Evolutionary conservation across 139 green algal genomes (phyloP).

Genomic region (Gonium pectorale): DNA sequence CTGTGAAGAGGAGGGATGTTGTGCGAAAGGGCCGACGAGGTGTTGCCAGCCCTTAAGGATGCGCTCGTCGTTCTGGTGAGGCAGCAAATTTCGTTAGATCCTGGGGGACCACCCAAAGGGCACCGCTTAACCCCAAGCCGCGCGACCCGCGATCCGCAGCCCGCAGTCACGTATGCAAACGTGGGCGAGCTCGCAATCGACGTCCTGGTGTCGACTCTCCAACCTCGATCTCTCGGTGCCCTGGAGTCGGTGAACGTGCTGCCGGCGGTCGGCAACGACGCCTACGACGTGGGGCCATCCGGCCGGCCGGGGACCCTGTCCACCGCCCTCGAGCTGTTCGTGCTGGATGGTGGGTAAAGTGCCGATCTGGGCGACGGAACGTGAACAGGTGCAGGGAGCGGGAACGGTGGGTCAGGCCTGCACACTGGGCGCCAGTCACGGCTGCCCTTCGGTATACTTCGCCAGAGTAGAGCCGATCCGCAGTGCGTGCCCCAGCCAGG

Average conservation of each 20-base stretch:
- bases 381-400: too few relatives aligned
- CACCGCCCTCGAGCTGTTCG: conserved; percentile 72
- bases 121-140: too few relatives aligned
- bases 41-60: neutral
- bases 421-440: too few relatives aligned
- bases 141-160: too few relatives aligned
- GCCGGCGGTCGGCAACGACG: conserved; percentile 72
- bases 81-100: too few relatives aligned
- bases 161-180: conserved; percentile 71
- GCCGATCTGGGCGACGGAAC: neutral
- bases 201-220: conserved; percentile 68
- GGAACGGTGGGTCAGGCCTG: too few relatives aligned
- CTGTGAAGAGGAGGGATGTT: too few relatives aligned
- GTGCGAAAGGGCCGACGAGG: neutral
- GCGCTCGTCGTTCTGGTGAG: conserved; percentile 44
- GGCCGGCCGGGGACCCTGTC: conserved; percentile 51
- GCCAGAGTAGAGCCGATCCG: too few relatives aligned
- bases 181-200: conserved; percentile 87
- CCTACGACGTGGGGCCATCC: conserved; percentile 45
- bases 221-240: conserved; percentile 34
- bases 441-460: too few relatives aligned
- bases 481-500: too few relatives aligned
- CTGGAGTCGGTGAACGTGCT: conserved; percentile 72
- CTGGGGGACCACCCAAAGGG: too few relatives aligned
- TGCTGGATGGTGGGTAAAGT: conserved; percentile 1